Percentiles rank a stretch among this genome's conserved stretches.
These are phyloP conservation scores for Colletotrichum brevisporum DNA, from an alignment of 2,329 filamentous ascomycete species.

Conservation along the genomic window DNA sequence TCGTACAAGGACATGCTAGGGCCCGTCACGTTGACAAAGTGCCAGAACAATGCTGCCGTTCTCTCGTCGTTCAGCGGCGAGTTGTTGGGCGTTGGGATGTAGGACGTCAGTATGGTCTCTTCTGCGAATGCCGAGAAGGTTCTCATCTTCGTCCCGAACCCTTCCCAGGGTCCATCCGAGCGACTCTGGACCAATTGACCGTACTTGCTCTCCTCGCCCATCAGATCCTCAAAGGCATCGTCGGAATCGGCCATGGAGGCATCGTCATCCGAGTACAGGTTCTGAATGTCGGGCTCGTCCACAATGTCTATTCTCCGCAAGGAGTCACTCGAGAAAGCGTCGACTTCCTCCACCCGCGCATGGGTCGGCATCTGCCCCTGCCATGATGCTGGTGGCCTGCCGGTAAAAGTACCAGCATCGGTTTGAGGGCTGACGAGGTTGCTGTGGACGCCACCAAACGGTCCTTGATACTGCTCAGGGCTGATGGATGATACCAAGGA, in stretches of 20 bases:
- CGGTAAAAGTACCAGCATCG: slow-evolving; percentile 23
- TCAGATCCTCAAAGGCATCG: slow-evolving; percentile 64
- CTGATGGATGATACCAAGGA: slow-evolving; percentile 32
- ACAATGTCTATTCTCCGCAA: background rate
- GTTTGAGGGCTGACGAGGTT: slow-evolving; percentile 30
- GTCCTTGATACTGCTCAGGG: slow-evolving; percentile 38
- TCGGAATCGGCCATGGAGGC: slow-evolving; percentile 74
- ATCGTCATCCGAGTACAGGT: slow-evolving; percentile 71
- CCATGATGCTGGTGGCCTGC: slow-evolving; percentile 18
- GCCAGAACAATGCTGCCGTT: slow-evolving; percentile 87
- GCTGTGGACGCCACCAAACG: slow-evolving; percentile 21
- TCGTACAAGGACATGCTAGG: slow-evolving; percentile 91
- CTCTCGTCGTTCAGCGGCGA: slow-evolving; percentile 85
- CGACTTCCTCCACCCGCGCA: slow-evolving; percentile 15
- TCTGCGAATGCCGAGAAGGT: slow-evolving; percentile 65
- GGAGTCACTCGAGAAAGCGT: slow-evolving; percentile 1
- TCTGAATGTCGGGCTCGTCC: slow-evolving; percentile 48
- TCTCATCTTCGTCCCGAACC: slow-evolving; percentile 61
- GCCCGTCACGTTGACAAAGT: slow-evolving; percentile 91
- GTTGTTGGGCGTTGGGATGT: slow-evolving; percentile 74
- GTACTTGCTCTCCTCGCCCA: slow-evolving; percentile 52
- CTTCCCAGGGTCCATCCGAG: slow-evolving; percentile 54
- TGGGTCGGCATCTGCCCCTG: background rate
- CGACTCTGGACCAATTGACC: slow-evolving; percentile 55
- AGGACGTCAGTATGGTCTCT: slow-evolving; percentile 71